Evolutionary conservation across 2,329 filamentous ascomycete species (phyloP).

Genomic region (Fusarium tupiense): DNA sequence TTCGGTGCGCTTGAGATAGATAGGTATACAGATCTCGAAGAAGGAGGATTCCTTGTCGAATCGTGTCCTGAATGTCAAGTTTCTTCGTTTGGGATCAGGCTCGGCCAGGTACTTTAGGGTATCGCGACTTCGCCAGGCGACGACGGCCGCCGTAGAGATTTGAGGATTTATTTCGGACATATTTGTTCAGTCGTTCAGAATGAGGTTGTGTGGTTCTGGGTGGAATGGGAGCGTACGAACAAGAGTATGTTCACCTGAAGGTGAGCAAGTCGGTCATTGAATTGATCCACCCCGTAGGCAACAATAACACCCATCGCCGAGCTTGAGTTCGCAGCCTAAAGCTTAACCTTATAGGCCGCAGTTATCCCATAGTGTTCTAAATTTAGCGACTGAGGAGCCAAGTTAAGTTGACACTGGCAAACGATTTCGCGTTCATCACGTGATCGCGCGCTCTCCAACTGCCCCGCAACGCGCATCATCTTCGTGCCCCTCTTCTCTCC

Average conservation of each 20-base stretch:
- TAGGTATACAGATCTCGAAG: neutral
- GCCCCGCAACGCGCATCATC: neutral
- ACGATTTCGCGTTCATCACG: rapidly evolving
- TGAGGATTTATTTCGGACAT: neutral
- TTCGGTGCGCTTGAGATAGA: neutral
- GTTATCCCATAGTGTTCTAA: too few relatives aligned
- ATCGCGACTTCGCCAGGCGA: neutral
- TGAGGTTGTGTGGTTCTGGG: too few relatives aligned
- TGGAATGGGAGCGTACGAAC: too few relatives aligned
- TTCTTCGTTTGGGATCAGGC: neutral
- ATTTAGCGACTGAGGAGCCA: too few relatives aligned
- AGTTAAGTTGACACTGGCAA: neutral
- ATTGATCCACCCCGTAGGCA: neutral
- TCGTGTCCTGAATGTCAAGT: neutral
- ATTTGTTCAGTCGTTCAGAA: too few relatives aligned
- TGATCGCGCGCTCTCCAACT: neutral
- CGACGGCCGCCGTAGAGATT: neutral
- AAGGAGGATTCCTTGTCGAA: rapidly evolving
- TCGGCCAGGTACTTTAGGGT: neutral
- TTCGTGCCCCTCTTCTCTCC: too few relatives aligned
- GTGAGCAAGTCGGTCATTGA: neutral
- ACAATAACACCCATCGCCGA: too few relatives aligned
- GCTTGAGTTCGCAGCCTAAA: too few relatives aligned
- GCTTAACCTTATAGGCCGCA: too few relatives aligned
- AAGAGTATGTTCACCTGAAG: rapidly evolving